Evolutionary conservation across 371 early-diverging fungal species (phyloP).

Genomic region (Mortierella sp.): DNA sequence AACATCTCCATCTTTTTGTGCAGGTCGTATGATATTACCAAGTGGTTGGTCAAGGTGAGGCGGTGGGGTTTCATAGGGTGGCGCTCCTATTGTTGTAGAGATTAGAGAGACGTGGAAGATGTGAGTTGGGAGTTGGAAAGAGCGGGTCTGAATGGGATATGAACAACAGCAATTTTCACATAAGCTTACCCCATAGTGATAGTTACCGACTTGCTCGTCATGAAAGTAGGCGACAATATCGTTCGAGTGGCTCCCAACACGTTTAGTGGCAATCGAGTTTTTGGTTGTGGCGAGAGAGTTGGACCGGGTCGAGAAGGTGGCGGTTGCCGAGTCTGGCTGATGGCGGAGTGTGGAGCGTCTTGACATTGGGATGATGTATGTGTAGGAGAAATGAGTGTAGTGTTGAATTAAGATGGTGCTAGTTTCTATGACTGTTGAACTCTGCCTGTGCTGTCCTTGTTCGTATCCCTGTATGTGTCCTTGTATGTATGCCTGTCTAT

Average conservation of each 20-base stretch:
- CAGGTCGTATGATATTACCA: slow-evolving; percentile 95
- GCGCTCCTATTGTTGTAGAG: slow-evolving; percentile 30
- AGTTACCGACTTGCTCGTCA: slow-evolving; percentile 89
- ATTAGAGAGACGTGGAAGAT: background rate
- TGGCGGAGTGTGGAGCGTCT: slow-evolving; percentile 13
- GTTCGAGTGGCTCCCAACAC: slow-evolving; percentile 60
- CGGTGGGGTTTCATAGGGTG: slow-evolving; percentile 99
- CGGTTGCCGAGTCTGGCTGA: slow-evolving; percentile 41
- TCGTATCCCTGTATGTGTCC: no score
- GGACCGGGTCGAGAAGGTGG: slow-evolving; percentile 41
- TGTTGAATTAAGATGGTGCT: no score
- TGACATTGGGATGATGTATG: background rate
- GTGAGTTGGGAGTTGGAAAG: background rate
- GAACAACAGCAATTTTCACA: background rate
- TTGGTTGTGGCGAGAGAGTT: slow-evolving; percentile 44
- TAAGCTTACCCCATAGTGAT: slow-evolving; percentile 86
- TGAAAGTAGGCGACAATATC: slow-evolving; percentile 89
- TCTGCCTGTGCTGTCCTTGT: no score
- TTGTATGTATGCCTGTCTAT: no score
- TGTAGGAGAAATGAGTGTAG: no score
- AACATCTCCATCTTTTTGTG: slow-evolving; percentile 88
- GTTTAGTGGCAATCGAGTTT: slow-evolving; percentile 32
- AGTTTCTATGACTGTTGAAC: no score
- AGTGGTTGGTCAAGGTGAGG: slow-evolving; percentile 96
- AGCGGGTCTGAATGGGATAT: background rate